Percentiles rank a stretch among this genome's conserved stretches.
phyloP scores from a whole-genome alignment of 345 rosid species.

The Anacardium occidentale region DNA sequence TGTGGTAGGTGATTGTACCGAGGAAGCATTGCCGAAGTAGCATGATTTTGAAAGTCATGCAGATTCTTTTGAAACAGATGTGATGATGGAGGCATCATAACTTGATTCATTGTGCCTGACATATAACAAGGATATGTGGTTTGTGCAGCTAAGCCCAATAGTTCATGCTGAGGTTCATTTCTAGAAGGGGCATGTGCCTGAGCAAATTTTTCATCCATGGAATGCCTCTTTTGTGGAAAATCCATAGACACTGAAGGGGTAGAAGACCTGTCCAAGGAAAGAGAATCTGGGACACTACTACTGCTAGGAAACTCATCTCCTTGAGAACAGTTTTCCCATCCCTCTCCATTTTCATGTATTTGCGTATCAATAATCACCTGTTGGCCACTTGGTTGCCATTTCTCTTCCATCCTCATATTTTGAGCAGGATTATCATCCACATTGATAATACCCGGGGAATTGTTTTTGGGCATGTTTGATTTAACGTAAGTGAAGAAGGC shows the following conservation, averaged over 20 bases:
- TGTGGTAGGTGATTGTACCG: constrained; percentile 72
- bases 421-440: constrained; percentile 28
- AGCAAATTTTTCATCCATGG: constrained; percentile 38
- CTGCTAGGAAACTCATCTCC: constrained; percentile 59
- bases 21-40: constrained; percentile 46
- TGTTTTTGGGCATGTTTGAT: constrained; percentile 44
- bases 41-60: constrained; percentile 51
- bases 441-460: constrained; percentile 23
- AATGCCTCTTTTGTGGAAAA: constrained; percentile 41
- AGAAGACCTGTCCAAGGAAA: constrained; percentile 56
- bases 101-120: constrained; percentile 78
- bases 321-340: constrained; percentile 50
- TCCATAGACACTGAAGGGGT: constrained; percentile 61
- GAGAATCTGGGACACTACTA: constrained; percentile 49
- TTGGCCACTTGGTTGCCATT: constrained; percentile 28
- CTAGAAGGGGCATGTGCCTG: constrained; percentile 36
- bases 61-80: constrained; percentile 53
- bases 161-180: constrained; percentile 49
- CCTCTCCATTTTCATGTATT: constrained; percentile 48
- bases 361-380: constrained; percentile 36
- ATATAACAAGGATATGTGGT: constrained; percentile 63
- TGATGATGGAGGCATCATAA: constrained; percentile 59
- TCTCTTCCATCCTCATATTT: constrained; percentile 35
- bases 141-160: constrained; percentile 48
- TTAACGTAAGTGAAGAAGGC: constrained; percentile 94